These are phyloP conservation scores for Jamesozyma lodderae DNA, from an alignment of 805 yeast genomes.

Conservation along the genomic window DNA sequence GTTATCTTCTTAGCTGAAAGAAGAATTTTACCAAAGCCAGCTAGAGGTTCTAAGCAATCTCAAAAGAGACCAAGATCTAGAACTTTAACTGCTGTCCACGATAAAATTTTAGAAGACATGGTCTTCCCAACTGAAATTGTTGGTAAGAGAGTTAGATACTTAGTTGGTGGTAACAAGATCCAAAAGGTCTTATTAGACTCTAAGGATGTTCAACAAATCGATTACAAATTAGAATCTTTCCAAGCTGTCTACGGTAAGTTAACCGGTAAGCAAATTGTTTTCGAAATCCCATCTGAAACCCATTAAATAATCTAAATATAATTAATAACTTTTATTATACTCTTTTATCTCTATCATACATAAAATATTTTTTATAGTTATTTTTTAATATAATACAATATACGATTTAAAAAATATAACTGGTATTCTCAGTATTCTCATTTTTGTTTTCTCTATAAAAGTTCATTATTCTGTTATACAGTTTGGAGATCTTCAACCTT, in stretches of 20 bases:
- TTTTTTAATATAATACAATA: conserved; percentile 3
- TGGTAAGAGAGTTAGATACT: conserved; percentile 98
- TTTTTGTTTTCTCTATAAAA: no score
- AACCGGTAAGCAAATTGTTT: conserved; percentile 99
- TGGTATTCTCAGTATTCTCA: no score
- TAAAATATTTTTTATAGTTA: conserved; percentile 8
- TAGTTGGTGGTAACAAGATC: conserved; percentile 97
- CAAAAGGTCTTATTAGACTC: conserved; percentile 96
- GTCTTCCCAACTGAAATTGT: conserved; percentile 99
- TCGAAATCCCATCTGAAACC: conserved; percentile 68
- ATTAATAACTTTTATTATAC: conserved; percentile 5
- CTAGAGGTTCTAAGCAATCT: conserved; percentile 83
- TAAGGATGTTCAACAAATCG: conserved; percentile 93
- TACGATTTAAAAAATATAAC: conserved; percentile 2
- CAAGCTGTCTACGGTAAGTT: conserved; percentile 96
- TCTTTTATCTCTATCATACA: conserved; percentile 7
- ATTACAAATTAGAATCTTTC: conserved; percentile 98
- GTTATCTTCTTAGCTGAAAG: conserved; percentile 99
- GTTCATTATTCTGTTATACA: no score
- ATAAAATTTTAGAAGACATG: conserved; percentile 95
- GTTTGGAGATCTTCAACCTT: no score
- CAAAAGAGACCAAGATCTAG: conserved; percentile 99
- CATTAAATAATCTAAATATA: conserved; percentile 22
- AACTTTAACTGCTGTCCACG: conserved; percentile 98
- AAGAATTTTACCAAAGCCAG: conserved; percentile 98